A percentile compares a stretch with the other conserved stretches of the same genome.
phyloP scores from a whole-genome alignment of 345 rosid genomes.

The Fremontodendron californicum region DNA sequence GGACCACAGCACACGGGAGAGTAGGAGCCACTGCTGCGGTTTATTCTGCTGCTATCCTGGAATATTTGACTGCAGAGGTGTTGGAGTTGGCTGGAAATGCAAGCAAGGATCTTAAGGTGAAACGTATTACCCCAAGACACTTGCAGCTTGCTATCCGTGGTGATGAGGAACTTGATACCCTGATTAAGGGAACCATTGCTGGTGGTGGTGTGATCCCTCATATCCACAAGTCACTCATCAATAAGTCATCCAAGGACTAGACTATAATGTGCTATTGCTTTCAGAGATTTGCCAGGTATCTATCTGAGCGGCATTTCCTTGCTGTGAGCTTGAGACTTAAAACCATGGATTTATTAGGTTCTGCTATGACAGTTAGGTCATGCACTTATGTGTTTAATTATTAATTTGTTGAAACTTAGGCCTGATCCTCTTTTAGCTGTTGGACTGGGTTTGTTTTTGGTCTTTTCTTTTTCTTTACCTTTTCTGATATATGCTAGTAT shows the following conservation, averaged over 20 bases:
- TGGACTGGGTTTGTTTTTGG: background rate
- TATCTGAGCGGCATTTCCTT: background rate
- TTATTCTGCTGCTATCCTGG: constrained; percentile 60
- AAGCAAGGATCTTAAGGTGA: constrained; percentile 69
- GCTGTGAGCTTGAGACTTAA: background rate
- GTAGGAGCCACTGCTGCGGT: constrained; percentile 73
- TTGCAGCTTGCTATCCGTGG: constrained; percentile 73
- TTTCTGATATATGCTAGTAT: too few relatives aligned
- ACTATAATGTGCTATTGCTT: background rate
- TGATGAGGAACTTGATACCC: constrained; percentile 68
- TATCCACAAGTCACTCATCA: constrained; percentile 72
- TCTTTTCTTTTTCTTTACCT: background rate
- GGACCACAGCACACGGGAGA: constrained; percentile 61
- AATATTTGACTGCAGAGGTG: constrained; percentile 65
- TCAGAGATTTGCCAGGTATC: too few relatives aligned
- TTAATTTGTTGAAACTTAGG: background rate
- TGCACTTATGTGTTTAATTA: background rate
- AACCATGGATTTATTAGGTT: background rate
- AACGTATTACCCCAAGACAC: constrained; percentile 70
- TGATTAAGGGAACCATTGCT: constrained; percentile 77
- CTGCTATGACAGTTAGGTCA: background rate
- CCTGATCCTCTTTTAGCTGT: background rate
- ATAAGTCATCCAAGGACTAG: constrained; percentile 57
- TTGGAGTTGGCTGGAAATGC: constrained; percentile 68
- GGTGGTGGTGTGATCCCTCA: too few relatives aligned